Evolutionary conservation across 2,329 filamentous ascomycete species (phyloP).

Genomic region (Camptophora hylomeconis): DNA sequence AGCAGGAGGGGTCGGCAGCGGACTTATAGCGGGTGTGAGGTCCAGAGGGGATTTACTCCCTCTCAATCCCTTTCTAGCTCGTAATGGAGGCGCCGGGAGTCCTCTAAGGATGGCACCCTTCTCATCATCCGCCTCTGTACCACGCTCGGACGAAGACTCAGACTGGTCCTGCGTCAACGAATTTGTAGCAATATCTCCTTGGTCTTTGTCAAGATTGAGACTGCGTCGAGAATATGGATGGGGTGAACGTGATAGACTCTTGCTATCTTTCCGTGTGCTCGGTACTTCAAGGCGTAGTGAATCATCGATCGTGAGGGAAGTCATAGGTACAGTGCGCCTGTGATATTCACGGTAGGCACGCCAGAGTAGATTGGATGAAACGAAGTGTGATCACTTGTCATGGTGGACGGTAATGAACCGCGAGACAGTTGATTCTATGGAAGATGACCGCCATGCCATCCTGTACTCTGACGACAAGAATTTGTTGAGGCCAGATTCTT

Average conservation of each 20-base stretch:
- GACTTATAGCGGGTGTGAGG: conserved; percentile 12
- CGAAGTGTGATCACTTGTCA: too few species aligned
- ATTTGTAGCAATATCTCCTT: conserved; percentile 5
- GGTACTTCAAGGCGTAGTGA: too few species aligned
- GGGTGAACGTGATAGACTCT: conserved; percentile 18
- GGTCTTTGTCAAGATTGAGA: conserved; percentile 6
- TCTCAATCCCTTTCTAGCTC: conserved; percentile 66
- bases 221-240: conserved; percentile 19
- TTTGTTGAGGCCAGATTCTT: too few species aligned
- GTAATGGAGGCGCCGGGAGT: conserved; percentile 62
- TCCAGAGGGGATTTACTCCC: conserved; percentile 18
- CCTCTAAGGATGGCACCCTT: conserved; percentile 63
- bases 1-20: conserved; percentile 15
- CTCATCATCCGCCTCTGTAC: conserved; percentile 91
- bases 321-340: too few species aligned
- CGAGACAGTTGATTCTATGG: too few species aligned
- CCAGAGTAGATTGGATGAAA: too few species aligned
- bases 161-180: conserved; percentile 4
- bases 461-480: too few species aligned
- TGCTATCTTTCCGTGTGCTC: too few species aligned
- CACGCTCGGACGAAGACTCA: conserved; percentile 60
- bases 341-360: too few species aligned
- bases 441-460: too few species aligned
- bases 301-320: too few species aligned
- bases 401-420: too few species aligned